Evolutionary conservation across 305 asterid species (phyloP).

Genomic region (Fraxinus nigra): DNA sequence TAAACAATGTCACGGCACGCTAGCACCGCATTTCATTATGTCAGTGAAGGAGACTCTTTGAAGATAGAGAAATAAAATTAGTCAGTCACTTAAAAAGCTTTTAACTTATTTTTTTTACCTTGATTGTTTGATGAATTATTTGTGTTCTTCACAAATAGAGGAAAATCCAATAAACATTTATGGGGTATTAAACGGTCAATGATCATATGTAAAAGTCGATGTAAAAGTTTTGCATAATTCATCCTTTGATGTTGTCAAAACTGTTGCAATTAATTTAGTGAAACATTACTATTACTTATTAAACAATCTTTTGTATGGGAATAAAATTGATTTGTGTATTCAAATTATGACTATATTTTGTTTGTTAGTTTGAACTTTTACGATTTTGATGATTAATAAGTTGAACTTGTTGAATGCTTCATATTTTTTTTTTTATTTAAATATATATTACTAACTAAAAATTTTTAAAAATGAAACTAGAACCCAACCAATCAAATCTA

Average conservation of each 20-base stretch:
- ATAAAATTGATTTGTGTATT: not conserved
- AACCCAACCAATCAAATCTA: no score
- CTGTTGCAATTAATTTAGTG: not conserved
- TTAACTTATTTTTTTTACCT: no score
- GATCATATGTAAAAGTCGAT: no score
- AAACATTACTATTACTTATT: no score
- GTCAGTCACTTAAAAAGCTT: not conserved
- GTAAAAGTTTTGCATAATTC: not conserved
- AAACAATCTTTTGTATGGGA: not conserved
- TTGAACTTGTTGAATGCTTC: not conserved
- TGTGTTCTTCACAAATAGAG: not conserved
- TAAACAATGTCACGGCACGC: not conserved
- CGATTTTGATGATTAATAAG: no score
- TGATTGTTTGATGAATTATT: not conserved
- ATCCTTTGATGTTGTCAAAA: no score
- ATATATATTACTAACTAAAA: not conserved
- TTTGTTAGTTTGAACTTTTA: not conserved
- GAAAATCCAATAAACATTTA: not conserved
- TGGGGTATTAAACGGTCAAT: not conserved
- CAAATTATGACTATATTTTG: not conserved
- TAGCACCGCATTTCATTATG: not conserved
- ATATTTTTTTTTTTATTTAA: no score
- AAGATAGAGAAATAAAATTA: not conserved
- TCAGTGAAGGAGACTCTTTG: no score
- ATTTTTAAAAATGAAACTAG: not conserved